Conservation (phyloP, 192 early-diverging fungal genomes). For the Umbelopsis ramanniana region DNA sequence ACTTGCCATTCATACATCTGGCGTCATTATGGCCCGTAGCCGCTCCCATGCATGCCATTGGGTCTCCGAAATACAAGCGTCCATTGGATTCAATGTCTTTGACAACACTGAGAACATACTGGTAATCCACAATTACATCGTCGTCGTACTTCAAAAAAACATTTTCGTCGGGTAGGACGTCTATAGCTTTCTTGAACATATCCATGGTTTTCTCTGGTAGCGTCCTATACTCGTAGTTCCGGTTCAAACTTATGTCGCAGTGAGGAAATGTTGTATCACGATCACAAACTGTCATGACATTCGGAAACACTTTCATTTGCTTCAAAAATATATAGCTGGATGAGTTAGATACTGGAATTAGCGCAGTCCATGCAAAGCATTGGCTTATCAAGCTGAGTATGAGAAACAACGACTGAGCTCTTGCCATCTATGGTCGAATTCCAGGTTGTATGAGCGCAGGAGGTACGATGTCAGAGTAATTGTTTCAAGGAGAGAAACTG, state of each 20-base stretch:
- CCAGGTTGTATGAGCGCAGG: background rate
- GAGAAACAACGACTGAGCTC: background rate
- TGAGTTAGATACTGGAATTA: background rate
- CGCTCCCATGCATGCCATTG: background rate
- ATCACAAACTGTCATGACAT: conserved; percentile 1
- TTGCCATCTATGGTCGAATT: background rate
- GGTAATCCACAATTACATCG: conserved; percentile 1
- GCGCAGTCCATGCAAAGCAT: background rate
- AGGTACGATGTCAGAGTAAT: background rate
- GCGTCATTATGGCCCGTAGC: background rate
- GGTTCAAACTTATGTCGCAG: conserved; percentile 4
- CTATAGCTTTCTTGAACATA: conserved; percentile 4
- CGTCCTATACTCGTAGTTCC: background rate
- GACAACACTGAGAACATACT: background rate
- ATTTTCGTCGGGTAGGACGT: background rate
- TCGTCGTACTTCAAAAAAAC: conserved; percentile 13
- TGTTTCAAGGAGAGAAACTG: background rate
- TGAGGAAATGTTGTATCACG: background rate
- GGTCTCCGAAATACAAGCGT: conserved; percentile 9
- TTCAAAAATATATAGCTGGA: conserved; percentile 1
- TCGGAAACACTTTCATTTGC: background rate
- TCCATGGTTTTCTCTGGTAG: background rate
- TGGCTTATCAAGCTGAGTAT: background rate
- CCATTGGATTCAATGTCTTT: background rate
- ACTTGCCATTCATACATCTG: conserved; percentile 18